A percentile compares a stretch with the other conserved stretches of the same genome.
These are phyloP conservation scores for Arthrobotrys sphaeroides DNA, from an alignment of 2,329 filamentous ascomycete species.

Conservation along the genomic window DNA sequence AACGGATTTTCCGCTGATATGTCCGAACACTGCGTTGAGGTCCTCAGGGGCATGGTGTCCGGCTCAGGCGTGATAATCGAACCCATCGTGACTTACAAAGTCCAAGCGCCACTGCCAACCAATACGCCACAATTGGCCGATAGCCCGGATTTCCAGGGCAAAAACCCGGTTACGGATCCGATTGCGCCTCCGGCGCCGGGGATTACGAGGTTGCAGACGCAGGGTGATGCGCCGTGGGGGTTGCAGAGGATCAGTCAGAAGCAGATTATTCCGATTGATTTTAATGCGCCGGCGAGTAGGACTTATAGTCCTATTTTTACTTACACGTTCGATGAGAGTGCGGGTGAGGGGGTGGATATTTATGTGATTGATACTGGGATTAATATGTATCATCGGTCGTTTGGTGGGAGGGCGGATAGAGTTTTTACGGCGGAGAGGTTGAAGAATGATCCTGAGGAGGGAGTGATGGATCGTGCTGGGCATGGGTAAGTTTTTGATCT, in stretches of 20 bases:
- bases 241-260: conserved; percentile 59
- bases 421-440: conserved; percentile 57
- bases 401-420: conserved; percentile 56
- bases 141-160: neutral
- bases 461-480: conserved; percentile 62
- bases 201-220: neutral
- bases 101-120: neutral
- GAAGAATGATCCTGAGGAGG: conserved; percentile 59
- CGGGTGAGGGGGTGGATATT: conserved; percentile 63
- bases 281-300: conserved; percentile 7
- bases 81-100: conserved; percentile 22
- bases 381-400: conserved; percentile 55
- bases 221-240: conserved; percentile 57
- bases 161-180: neutral
- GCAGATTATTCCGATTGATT: conserved; percentile 55
- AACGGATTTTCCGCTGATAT: conserved; percentile 57
- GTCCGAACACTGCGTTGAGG: conserved; percentile 54
- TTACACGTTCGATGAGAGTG: conserved; percentile 57
- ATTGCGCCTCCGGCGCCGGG: neutral
- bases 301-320: conserved; percentile 60
- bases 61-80: conserved; percentile 37
- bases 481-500: conserved; percentile 68
- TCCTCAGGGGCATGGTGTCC: conserved; percentile 41
- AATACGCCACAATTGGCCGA: neutral
- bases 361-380: conserved; percentile 66